Conservation (phyloP, 306 rosid species). For the Gastrolobium villosum region DNA sequence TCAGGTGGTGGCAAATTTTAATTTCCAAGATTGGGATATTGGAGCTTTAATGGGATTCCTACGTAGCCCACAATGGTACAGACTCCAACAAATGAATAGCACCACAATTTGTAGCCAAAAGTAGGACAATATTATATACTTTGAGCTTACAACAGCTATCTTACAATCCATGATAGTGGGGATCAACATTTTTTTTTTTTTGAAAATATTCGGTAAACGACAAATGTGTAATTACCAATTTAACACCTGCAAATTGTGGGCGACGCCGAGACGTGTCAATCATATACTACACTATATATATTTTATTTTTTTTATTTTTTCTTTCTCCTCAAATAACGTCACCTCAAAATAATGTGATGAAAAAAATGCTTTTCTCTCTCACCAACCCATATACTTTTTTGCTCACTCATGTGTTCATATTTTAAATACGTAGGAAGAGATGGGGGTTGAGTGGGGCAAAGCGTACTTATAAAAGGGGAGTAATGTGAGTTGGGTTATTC, state of each 20-base stretch:
- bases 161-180: constrained; percentile 47
- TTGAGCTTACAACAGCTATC: constrained; percentile 41
- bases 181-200: constrained; percentile 34
- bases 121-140: constrained; percentile 46
- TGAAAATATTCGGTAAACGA: neutral
- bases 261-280: neutral
- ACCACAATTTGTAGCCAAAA: constrained; percentile 55
- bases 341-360: constrained; percentile 11
- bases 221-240: constrained; percentile 17
- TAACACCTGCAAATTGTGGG: constrained; percentile 32
- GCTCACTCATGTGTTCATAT: constrained; percentile 3
- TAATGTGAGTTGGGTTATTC: neutral
- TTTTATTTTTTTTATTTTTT: neutral
- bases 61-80: constrained; percentile 54
- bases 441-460: constrained; percentile 40
- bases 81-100: constrained; percentile 41
- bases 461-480: constrained; percentile 55
- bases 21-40: constrained; percentile 45
- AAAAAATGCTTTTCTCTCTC: constrained; percentile 13
- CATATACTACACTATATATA: neutral
- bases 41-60: constrained; percentile 56
- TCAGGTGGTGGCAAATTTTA: constrained; percentile 25
- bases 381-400: neutral
- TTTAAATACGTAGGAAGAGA: constrained; percentile 2
- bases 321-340: neutral